Evolutionary conservation across 805 yeast genomes (phyloP).

Genomic region (Ogataea angusta): DNA sequence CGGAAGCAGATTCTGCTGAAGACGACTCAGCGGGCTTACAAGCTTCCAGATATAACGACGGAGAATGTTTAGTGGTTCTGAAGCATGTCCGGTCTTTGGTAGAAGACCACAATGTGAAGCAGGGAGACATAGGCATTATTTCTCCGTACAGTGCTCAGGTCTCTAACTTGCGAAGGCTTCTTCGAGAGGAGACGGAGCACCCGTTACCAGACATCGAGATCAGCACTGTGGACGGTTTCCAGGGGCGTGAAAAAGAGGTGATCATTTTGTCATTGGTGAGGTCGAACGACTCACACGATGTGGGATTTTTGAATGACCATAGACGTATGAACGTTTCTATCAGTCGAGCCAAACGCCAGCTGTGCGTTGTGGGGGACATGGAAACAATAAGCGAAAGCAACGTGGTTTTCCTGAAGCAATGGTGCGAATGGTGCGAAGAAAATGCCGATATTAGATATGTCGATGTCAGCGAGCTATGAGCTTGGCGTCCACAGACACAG

Average conservation of each 20-base stretch:
- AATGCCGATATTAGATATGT: conserved; percentile 68
- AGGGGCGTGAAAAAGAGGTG: conserved; percentile 91
- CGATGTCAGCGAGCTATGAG: conserved; percentile 37
- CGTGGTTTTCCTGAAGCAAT: conserved; percentile 49
- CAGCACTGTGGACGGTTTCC: conserved; percentile 93
- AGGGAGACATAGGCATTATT: conserved; percentile 71
- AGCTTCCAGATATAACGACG: conserved; percentile 71
- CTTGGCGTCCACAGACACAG: conserved; percentile 42
- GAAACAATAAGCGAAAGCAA: conserved; percentile 54
- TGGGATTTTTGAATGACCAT: conserved; percentile 79
- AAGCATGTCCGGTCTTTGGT: conserved; percentile 54
- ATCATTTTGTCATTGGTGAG: conserved; percentile 80
- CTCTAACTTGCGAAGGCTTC: conserved; percentile 45
- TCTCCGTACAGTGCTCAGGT: conserved; percentile 93
- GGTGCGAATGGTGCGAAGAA: conserved; percentile 72
- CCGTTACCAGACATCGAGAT: conserved; percentile 57
- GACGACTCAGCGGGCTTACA: conserved; percentile 15
- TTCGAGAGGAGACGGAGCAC: conserved; percentile 32
- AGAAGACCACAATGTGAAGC: conserved; percentile 45
- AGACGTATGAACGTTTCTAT: conserved; percentile 90
- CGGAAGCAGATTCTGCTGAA: conserved; percentile 50
- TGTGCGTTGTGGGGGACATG: conserved; percentile 84
- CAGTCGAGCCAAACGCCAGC: conserved; percentile 82
- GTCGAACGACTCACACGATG: conserved; percentile 63
- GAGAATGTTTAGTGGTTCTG: conserved; percentile 63